Percentiles rank a stretch among this genome's conserved stretches.
Evolutionary conservation across 1,139 yeast species (phyloP).

Genomic region (Suhomyces bolitotheri): DNA sequence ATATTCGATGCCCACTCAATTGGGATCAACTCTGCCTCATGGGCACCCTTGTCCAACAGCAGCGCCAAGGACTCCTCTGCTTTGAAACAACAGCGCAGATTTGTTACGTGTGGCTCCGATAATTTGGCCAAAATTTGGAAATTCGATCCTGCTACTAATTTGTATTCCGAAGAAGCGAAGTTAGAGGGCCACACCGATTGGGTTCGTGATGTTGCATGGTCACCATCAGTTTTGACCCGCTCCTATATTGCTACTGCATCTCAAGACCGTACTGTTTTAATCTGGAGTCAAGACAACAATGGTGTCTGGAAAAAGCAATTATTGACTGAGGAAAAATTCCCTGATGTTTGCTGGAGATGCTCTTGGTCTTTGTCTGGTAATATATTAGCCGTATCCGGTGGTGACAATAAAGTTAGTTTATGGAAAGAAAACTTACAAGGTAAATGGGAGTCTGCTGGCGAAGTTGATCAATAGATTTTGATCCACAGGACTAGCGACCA

Average conservation of each 20-base stretch:
- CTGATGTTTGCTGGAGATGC: constrained; percentile 98
- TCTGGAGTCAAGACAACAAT: constrained; percentile 78
- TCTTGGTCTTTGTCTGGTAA: constrained; percentile 97
- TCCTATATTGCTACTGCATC: constrained; percentile 97
- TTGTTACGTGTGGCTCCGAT: constrained; percentile 95
- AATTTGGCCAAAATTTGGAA: constrained; percentile 92
- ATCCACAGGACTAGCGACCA: constrained; percentile 1
- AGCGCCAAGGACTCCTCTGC: constrained; percentile 34
- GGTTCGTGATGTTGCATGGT: constrained; percentile 99
- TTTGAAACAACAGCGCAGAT: constrained; percentile 48
- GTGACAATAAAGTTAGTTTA: constrained; percentile 91
- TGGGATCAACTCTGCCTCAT: constrained; percentile 91
- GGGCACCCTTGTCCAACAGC: constrained; percentile 74
- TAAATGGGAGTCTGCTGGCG: constrained; percentile 96
- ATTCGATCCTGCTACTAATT: constrained; percentile 54
- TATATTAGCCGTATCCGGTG: constrained; percentile 92
- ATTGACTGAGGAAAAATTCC: constrained; percentile 78
- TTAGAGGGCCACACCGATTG: constrained; percentile 93
- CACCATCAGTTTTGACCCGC: constrained; percentile 83
- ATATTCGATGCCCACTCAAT: constrained; percentile 82
- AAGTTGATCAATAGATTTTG: constrained; percentile 66
- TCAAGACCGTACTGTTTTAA: constrained; percentile 90
- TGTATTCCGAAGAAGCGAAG: constrained; percentile 71
- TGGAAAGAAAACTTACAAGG: constrained; percentile 97
- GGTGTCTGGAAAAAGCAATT: constrained; percentile 81